Base-by-base conservation (phyloP, 225 moss, liverwort and hornwort genomes). In the Climacium dendroides region DNA sequence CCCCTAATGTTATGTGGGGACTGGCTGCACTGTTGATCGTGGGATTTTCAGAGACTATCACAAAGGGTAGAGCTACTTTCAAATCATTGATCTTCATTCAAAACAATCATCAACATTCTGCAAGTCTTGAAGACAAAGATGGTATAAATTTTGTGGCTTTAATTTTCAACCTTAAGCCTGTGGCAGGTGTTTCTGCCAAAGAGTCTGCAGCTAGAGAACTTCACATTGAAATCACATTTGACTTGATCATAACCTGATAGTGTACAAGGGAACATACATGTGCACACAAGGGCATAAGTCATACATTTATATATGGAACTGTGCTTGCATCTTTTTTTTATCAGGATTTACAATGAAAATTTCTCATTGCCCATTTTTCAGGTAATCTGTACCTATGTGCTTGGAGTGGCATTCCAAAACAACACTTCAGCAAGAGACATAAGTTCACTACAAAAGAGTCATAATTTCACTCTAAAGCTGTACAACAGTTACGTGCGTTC, bases 311-410 rank as follows among this genome's bases (percentile, higher is more conserved):
- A n/a, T 37, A 45, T n/a, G 63, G 5, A 18, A 45, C 2, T 3
- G 0, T 34, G 32, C 63, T 81, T 81, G 63, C 32, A 88, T 71
- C 25, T 86, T 35, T 53, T 35, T 53, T 74, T 57, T 37, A 53
- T 74, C 64, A 79, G 60, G 22, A 62, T 67, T 52, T 37, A 58
- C 3, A 63, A 86, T 63, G 24, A 26, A 43, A 78, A n/a, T 19
- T 35, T 26, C 58, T 74, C 64, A 78, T 61, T 85, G 69, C 73
- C 74, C 35, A 43, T 75, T 74, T 85, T 74, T 72, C 94, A 95
- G 91, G 95, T 94, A 77, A 85, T 91, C 59, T 92, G 92, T 73
- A 95, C 90, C 8, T 89, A 94, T 87, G 87, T 93, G 88, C 86
- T 96, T 39, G 94, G 90, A 58, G 91, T 94, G 76, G 74, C 88